Evolutionary conservation across 2,329 filamentous ascomycete species (phyloP), one percentile per base, ranked within the genome.

Genomic region (Paracamarosporium sp.): DNA sequence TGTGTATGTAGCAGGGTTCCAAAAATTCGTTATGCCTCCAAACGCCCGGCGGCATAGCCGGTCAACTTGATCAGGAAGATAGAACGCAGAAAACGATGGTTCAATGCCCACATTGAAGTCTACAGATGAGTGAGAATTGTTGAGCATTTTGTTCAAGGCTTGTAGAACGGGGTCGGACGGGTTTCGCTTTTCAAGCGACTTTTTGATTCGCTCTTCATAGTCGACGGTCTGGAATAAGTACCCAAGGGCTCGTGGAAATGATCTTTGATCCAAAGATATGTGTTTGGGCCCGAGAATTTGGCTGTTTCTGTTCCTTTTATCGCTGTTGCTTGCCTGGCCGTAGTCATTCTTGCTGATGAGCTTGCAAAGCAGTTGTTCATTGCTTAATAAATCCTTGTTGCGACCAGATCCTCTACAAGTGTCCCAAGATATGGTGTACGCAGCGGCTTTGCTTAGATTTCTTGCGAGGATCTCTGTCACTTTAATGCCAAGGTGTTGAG

Each of bases 401-500:
- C 72, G 65, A 44, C 67, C 65, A 17, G 55, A 69, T 7, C 73
- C 73, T 57, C 76, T 66, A 64, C 80, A 82, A 53, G 91, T 87
- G 70, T 94, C 91, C 71, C 90, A 88, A 4, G 91, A 89, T 65
- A 97, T 88, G 55, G 90, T 88, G 73, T 98, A 99, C 4, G 93
- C 92, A 63, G 93, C 84, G 3, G 88, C 85, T 71, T 90, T 95
- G 31, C 89, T 84, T 68, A 98, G 97, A 17, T 89, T 90, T 25
- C 80, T 76, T 28, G 83, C 80, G 13, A 96, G 55, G 8, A 69
- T 36, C 2, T 73, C 64, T 2, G 59, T 30, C 15, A 55, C 55
- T 20, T 66, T 47, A 7, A 56, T 54, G n/a, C 56, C 60, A 3
- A 75, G 33, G 28, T 83, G 76, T 30, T 77, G 74, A 22, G 89